These are phyloP conservation scores for Paulownia fortunei DNA, from an alignment of 257 asterid species.

Conservation along the genomic window DNA sequence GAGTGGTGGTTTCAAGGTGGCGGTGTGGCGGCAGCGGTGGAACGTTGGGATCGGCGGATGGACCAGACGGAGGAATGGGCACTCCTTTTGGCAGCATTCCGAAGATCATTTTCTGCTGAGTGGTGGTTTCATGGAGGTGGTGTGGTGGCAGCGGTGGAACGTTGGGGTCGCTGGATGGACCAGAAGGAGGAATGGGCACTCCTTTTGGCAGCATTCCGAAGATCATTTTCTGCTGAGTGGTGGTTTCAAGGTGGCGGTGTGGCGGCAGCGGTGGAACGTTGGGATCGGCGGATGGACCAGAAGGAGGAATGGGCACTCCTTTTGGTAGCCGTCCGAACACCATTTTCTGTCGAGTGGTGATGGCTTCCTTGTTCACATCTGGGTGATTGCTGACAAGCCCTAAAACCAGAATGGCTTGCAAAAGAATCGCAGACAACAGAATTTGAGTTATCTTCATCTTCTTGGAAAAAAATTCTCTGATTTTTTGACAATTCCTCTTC, in stretches of 20 bases:
- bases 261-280: background rate
- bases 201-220: conserved; percentile 13
- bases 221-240: background rate
- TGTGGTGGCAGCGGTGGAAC: background rate
- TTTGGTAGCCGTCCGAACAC: background rate
- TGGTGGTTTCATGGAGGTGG: background rate
- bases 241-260: background rate
- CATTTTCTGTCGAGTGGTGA: background rate
- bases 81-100: background rate
- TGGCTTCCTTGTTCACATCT: background rate
- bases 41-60: background rate
- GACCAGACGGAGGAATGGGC: background rate
- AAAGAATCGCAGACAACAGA: background rate
- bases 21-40: too few species aligned
- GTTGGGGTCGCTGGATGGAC: background rate
- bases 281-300: background rate
- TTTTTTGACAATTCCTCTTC: background rate
- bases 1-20: too few species aligned
- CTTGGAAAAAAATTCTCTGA: background rate
- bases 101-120: background rate
- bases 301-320: conserved; percentile 22
- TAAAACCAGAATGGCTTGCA: background rate
- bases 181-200: conserved; percentile 30
- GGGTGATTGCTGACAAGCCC: background rate
- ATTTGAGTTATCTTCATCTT: conserved; percentile 1